A percentile compares a stretch with the other conserved stretches of the same genome.
These are phyloP conservation scores for Penicillium fuscoglaucum DNA, from an alignment of 2,329 filamentous ascomycete species.

Conservation along the genomic window DNA sequence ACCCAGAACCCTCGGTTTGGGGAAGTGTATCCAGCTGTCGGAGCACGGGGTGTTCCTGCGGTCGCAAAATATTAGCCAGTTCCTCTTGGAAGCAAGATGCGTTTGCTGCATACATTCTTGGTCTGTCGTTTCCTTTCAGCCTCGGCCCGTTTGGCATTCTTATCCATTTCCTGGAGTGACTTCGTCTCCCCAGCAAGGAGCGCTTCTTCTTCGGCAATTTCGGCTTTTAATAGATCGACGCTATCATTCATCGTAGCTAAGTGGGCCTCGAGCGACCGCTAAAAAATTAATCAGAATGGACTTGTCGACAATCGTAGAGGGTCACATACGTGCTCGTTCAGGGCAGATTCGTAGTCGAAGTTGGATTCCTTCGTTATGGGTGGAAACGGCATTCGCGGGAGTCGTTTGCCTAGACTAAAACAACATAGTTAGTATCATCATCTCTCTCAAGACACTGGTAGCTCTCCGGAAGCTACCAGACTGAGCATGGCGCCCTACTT, in stretches of 20 bases:
- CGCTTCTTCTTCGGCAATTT: slow-evolving; percentile 46
- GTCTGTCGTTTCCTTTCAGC: slow-evolving; percentile 41
- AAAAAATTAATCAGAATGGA: slow-evolving; percentile 15
- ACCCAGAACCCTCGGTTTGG: slow-evolving; percentile 12
- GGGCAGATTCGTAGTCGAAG: slow-evolving; percentile 47
- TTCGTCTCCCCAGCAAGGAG: slow-evolving; percentile 43
- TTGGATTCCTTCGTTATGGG: slow-evolving; percentile 43
- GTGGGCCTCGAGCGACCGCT: slow-evolving; percentile 42
- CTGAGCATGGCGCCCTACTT: slow-evolving; percentile 34
- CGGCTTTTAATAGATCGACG: slow-evolving; percentile 41
- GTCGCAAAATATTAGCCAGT: slow-evolving; percentile 17
- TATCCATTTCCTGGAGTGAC: slow-evolving; percentile 45
- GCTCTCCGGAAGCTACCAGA: not conserved
- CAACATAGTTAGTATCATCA: slow-evolving; percentile 1
- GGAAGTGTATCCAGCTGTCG: slow-evolving; percentile 35
- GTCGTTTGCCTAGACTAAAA: slow-evolving; percentile 40
- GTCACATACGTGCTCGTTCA: slow-evolving; percentile 44
- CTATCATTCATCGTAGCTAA: slow-evolving; percentile 43
- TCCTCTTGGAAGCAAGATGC: not conserved
- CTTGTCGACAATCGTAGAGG: not conserved
- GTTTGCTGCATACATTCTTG: slow-evolving; percentile 39
- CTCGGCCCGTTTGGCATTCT: slow-evolving; percentile 44
- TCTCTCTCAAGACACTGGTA: not conserved
- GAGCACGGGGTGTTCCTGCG: slow-evolving; percentile 44
- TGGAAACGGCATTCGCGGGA: slow-evolving; percentile 50